Percentiles rank a stretch among this genome's conserved stretches.
These are phyloP conservation scores for Leccinum truebloodii DNA, from an alignment of 768 basidiomycete species.

Conservation along the genomic window DNA sequence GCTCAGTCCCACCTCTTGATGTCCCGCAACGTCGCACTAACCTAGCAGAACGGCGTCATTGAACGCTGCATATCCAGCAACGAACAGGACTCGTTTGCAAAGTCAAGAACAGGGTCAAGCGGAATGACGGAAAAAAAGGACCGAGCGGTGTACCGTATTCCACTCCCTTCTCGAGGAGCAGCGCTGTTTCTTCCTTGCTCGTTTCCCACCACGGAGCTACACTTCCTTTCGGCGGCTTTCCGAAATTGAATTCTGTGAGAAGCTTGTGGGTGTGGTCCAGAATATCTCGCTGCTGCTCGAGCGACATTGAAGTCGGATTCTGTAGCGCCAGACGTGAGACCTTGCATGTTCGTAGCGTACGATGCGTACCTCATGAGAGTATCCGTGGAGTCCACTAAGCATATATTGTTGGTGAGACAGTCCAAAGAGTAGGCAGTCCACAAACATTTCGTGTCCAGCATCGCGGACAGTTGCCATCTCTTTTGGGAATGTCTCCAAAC, in stretches of 20 bases:
- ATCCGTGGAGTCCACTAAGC: slow-evolving; percentile 62
- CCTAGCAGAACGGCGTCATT: slow-evolving; percentile 23
- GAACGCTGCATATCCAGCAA: background rate
- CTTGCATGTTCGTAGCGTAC: background rate
- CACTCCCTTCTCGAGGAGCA: slow-evolving; percentile 71
- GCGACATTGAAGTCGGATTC: slow-evolving; percentile 61
- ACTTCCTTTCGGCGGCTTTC: slow-evolving; percentile 57
- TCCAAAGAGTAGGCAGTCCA: background rate
- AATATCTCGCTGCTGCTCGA: slow-evolving; percentile 71
- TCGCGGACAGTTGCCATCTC: slow-evolving; percentile 70
- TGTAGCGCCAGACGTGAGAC: slow-evolving; percentile 20
- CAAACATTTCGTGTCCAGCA: slow-evolving; percentile 70
- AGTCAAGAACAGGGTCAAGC: slow-evolving; percentile 11
- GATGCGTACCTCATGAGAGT: slow-evolving; percentile 59
- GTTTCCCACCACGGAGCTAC: slow-evolving; percentile 85
- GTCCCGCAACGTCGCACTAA: slow-evolving; percentile 69
- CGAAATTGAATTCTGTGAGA: slow-evolving; percentile 66
- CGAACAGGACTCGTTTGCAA: slow-evolving; percentile 12
- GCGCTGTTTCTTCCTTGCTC: slow-evolving; percentile 60
- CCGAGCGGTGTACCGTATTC: slow-evolving; percentile 57
- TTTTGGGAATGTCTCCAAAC: slow-evolving; percentile 72
- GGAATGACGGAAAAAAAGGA: too few species aligned
- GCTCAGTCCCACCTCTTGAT: slow-evolving; percentile 63
- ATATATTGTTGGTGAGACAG: background rate
- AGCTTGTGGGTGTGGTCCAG: slow-evolving; percentile 63